phyloP scores from a whole-genome alignment of 108 stramenopile species.

The Skeletonema potamos region DNA sequence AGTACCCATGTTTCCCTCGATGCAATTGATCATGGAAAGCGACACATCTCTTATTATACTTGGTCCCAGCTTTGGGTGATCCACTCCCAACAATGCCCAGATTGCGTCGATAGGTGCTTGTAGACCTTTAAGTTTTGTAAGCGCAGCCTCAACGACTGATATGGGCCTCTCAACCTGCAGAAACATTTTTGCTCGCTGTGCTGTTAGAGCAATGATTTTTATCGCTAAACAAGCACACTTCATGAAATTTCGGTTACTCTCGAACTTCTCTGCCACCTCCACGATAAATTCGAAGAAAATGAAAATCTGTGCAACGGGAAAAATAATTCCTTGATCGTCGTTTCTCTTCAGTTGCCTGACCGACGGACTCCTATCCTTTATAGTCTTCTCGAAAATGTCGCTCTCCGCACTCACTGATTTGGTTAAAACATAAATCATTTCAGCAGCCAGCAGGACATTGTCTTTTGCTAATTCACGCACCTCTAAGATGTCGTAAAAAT shows the following conservation, averaged over 20 bases:
- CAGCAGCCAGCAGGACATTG: constrained; percentile 6
- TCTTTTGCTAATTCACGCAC: background rate
- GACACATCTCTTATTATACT: background rate
- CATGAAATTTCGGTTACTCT: background rate
- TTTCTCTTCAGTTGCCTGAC: background rate
- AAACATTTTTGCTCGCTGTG: background rate
- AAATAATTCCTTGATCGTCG: background rate
- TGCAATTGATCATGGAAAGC: background rate
- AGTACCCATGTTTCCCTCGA: background rate
- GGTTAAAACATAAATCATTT: constrained; percentile 3
- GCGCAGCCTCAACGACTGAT: background rate
- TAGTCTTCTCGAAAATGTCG: background rate
- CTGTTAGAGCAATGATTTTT: background rate
- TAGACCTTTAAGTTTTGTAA: background rate
- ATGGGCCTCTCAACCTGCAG: background rate
- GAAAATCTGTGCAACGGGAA: background rate
- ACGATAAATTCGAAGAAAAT: background rate
- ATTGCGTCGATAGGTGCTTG: background rate
- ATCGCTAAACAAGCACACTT: background rate
- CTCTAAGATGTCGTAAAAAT: background rate
- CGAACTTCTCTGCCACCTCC: background rate
- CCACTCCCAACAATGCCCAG: constrained; percentile 13
- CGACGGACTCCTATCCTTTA: background rate
- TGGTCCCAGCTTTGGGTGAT: background rate
- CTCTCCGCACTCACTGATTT: background rate